Evolutionary conservation across 768 basidiomycete species (phyloP), one percentile per base, ranked within the genome.

Genomic region (Punctularia strigosozonata): DNA sequence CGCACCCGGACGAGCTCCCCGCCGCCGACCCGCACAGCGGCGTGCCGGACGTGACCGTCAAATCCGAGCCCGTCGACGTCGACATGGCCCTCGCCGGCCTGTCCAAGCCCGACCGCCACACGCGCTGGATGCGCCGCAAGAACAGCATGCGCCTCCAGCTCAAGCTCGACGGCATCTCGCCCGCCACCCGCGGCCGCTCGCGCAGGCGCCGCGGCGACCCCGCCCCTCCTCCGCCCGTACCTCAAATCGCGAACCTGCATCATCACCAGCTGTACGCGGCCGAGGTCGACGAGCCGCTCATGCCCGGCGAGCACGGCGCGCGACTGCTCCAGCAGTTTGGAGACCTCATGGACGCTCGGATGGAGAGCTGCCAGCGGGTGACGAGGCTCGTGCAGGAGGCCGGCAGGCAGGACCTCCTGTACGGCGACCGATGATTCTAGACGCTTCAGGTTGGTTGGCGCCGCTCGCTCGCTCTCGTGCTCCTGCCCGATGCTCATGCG

Each of bases 301-400:
- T 49, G 15, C 46, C 49, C 6, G 38, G 51, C n/a, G 65, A 68
- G 43, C 56, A 63, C 25, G 59, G 60, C 31, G 68, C 75, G 20
- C 70, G 65, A 39, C 66, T 85, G 38, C 60, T 85, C 43, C 69
- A 75, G 48, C 69, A 75, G 64, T 81, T 80, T 50, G 77, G 77
- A 41, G 69, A 73, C 43, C 75, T 85, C 62, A 72, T 83, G 64
- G 77, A 81, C 49, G 65, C 74, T 2, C 69, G 82, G 39, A 75
- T 85, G 69, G 81, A 83, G 56, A 82, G 78, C 50, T 85, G 82
- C 54, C 68, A 77, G 46, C 65, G 79, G 24, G 64, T 80, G 38
- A 72, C 72, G 45, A 68, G 66, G 34, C 62, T 84, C 44, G 69
- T 81, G 26, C 59, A 61, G 36, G 60, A 65, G 37, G 65, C 66